Base-by-base conservation (phyloP, 768 basidiomycete species). In the Udeniomyces megalosporus region DNA sequence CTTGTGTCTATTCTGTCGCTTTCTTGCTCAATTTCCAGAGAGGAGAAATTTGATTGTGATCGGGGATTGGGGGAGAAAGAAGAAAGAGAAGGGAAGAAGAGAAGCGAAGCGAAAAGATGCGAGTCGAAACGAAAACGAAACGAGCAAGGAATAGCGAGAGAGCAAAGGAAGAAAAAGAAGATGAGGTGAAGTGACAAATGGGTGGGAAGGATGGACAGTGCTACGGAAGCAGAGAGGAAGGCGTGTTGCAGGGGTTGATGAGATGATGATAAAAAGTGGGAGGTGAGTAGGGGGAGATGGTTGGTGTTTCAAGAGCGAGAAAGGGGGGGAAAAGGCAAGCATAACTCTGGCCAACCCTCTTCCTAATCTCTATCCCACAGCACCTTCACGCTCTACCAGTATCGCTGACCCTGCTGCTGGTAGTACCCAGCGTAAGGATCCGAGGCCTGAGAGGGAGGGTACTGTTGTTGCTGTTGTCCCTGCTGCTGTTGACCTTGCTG, bases 181-280 rank as follows among this genome's bases (percentile, higher is more conserved):
- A 38, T 32, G 22, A 80, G 79, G 17, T 32, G 17, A 8, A 57
- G 28, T 22, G 38, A 29, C 15, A 15, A 51, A 55, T 22, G 32
- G n/a, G 50, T 3, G 3, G 50, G 22, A 29, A 20, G 45, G 48
- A 54, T 29, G 24, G 26, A 26, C n/a, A 28, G 29, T 1, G 10
- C 3, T 8, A 64, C 22, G 28, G 62, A 59, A 67, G 14, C 28
- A 14, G 47, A 48, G 8, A 26, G 6, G 35, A 56, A 17, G 35
- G 12, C 22, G n/a, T 17, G n/a, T 17, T 31, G 54, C 3, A 11
- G 53, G 22, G 14, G 35, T 12, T 10, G 5, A 17, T 20, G 34
- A 12, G 24, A 26, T 24, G 31, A 31, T 24, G 34, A 34, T 42
- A 22, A 12, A n/a, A 26, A 22, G n/a, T 24, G n/a, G 49, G 49